Evolutionary conservation across 2,329 filamentous ascomycete species (phyloP).

Genomic region (Clarireedia homoeocarpa): DNA sequence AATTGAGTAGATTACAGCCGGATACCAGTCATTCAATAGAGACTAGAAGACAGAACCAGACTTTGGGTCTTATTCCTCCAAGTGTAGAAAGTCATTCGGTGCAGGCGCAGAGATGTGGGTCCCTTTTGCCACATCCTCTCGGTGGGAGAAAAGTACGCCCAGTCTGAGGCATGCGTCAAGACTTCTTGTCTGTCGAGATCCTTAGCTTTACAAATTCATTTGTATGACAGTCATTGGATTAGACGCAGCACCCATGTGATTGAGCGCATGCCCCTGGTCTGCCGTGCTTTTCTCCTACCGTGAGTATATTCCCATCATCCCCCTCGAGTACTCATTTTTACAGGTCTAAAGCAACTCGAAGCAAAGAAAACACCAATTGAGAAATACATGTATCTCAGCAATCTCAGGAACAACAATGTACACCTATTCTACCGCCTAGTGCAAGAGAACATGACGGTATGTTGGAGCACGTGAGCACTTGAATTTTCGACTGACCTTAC

Average conservation of each 20-base stretch:
- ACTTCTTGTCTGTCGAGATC: too few relatives aligned
- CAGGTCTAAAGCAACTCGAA: conserved; percentile 26
- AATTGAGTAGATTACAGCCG: conserved; percentile 9
- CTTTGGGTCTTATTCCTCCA: conserved; percentile 24
- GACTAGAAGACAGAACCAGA: conserved; percentile 19
- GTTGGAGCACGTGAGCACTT: neutral
- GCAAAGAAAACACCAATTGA: conserved; percentile 25
- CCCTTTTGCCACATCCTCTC: neutral
- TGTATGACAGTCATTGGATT: too few relatives aligned
- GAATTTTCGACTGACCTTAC: neutral
- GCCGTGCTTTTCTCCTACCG: neutral
- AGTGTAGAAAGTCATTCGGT: conserved; percentile 24
- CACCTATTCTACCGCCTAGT: conserved; percentile 27
- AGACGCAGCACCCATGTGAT: too few relatives aligned
- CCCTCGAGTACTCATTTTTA: neutral
- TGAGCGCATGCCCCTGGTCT: too few relatives aligned
- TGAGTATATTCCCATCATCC: neutral
- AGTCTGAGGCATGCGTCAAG: too few relatives aligned
- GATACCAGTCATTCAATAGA: conserved; percentile 26
- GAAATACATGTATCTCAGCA: conserved; percentile 28
- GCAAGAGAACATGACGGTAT: conserved; percentile 23
- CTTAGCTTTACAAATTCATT: too few relatives aligned
- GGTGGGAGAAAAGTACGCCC: neutral
- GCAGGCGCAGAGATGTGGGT: conserved; percentile 25
- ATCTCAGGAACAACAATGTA: conserved; percentile 24